Evolutionary conservation across 805 yeast genomes (phyloP).

Genomic region (Pichia gijzeniarum): DNA sequence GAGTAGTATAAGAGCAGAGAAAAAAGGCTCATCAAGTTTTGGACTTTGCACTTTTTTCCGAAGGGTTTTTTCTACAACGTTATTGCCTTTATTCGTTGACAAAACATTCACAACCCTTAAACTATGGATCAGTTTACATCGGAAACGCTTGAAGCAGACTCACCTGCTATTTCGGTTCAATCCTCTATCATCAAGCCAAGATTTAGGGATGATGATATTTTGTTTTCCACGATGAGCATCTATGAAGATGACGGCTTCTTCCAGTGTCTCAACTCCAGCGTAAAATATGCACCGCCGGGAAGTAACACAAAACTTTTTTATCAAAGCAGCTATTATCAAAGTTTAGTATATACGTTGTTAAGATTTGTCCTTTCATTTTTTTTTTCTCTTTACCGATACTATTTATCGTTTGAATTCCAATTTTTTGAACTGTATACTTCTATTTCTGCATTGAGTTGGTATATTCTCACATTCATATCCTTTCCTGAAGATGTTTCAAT

Average conservation of each 20-base stretch:
- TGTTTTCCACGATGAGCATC: constrained; percentile 19
- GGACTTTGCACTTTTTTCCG: too few relatives aligned
- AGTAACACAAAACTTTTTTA: constrained; percentile 15
- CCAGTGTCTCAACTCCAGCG: constrained; percentile 1
- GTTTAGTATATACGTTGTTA: constrained; percentile 14
- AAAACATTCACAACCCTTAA: neutral
- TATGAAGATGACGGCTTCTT: constrained; percentile 16
- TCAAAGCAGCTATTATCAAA: constrained; percentile 11
- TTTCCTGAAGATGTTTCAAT: constrained; percentile 10
- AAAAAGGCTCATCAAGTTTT: too few relatives aligned
- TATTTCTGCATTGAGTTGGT: constrained; percentile 16
- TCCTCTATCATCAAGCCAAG: constrained; percentile 27
- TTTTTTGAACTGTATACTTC: neutral
- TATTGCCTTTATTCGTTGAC: too few relatives aligned
- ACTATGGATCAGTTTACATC: neutral
- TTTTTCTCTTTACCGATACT: constrained; percentile 9
- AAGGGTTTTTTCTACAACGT: too few relatives aligned
- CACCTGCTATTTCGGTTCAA: constrained; percentile 17
- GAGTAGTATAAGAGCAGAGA: too few relatives aligned
- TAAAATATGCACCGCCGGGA: constrained; percentile 17
- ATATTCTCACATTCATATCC: constrained; percentile 10
- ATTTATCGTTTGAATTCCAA: neutral
- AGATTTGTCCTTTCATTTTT: constrained; percentile 14
- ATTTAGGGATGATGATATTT: constrained; percentile 19
- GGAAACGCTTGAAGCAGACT: neutral